These are phyloP conservation scores for Phytophthora foliorum DNA, from an alignment of 352 stramenopile genomes.

Conservation along the genomic window DNA sequence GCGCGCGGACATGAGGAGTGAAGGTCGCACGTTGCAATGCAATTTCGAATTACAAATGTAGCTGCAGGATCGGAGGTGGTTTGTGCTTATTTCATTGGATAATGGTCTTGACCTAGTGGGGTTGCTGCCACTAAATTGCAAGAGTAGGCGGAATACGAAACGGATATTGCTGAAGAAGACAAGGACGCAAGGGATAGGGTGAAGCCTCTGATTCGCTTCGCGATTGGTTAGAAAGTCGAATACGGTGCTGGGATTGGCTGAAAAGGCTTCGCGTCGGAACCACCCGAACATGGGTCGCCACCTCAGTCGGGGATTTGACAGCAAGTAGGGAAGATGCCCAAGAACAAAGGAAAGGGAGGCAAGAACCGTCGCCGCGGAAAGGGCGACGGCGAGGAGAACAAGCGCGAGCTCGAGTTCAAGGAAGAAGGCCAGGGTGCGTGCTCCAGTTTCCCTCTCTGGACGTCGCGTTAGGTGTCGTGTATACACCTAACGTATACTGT, in stretches of 20 bases:
- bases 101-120: too few relatives aligned
- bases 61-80: neutral
- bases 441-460: neutral
- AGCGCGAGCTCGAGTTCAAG: slow-evolving; percentile 99
- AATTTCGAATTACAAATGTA: neutral
- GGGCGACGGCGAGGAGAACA: slow-evolving; percentile 99
- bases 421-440: slow-evolving; percentile 96
- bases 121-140: neutral
- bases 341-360: slow-evolving; percentile 97
- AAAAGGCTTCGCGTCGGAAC: slow-evolving; percentile 30
- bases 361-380: slow-evolving; percentile 99
- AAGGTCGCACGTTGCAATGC: neutral
- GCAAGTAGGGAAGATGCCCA: slow-evolving; percentile 63
- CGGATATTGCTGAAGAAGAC: neutral
- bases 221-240: slow-evolving; percentile 4
- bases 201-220: too few relatives aligned
- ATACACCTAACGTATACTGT: slow-evolving; percentile 22
- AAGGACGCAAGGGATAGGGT: neutral
- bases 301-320: slow-evolving; percentile 40
- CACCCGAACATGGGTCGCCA: slow-evolving; percentile 35
- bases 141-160: neutral
- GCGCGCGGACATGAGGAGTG: slow-evolving; percentile 11
- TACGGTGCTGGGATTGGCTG: slow-evolving; percentile 24
- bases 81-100: neutral
- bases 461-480: slow-evolving; percentile 5